Evolutionary conservation across 2,329 filamentous ascomycete species (phyloP).

Genomic region (Trichoderma endophyticum): DNA sequence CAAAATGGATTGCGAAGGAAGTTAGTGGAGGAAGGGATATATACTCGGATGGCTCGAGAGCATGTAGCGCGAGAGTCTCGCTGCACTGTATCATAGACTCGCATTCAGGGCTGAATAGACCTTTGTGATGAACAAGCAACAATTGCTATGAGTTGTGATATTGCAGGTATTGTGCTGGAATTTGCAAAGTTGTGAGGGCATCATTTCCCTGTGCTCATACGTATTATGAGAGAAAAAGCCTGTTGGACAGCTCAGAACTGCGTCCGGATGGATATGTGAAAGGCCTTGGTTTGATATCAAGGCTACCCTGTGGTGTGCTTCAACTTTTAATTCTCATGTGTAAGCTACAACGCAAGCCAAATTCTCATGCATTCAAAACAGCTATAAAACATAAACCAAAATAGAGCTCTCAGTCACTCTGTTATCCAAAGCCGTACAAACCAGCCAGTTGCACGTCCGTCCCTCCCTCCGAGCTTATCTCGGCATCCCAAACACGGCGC

Average conservation of each 20-base stretch:
- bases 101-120: constrained; percentile 36
- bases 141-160: not conserved
- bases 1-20: constrained; percentile 17
- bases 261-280: not conserved
- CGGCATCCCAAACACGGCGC: not conserved
- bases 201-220: not conserved
- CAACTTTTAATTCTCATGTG: not conserved
- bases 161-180: not conserved
- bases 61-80: constrained; percentile 10
- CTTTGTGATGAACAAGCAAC: constrained; percentile 22
- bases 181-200: not conserved
- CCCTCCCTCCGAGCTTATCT: not conserved
- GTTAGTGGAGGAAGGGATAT: constrained; percentile 27
- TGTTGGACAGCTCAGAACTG: not conserved
- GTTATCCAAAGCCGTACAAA: not conserved
- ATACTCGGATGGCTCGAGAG: constrained; percentile 29
- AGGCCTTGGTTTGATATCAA: not conserved
- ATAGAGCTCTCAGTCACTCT: too few species aligned
- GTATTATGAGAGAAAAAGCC: not conserved
- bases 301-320: not conserved
- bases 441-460: not conserved
- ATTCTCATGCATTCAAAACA: not conserved
- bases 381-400: not conserved
- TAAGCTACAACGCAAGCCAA: not conserved
- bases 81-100: constrained; percentile 43